A percentile compares a stretch with the other conserved stretches of the same genome.
phyloP scores from a whole-genome alignment of 1,284 basidiomycete species.

The Ganoderma lucidum region DNA sequence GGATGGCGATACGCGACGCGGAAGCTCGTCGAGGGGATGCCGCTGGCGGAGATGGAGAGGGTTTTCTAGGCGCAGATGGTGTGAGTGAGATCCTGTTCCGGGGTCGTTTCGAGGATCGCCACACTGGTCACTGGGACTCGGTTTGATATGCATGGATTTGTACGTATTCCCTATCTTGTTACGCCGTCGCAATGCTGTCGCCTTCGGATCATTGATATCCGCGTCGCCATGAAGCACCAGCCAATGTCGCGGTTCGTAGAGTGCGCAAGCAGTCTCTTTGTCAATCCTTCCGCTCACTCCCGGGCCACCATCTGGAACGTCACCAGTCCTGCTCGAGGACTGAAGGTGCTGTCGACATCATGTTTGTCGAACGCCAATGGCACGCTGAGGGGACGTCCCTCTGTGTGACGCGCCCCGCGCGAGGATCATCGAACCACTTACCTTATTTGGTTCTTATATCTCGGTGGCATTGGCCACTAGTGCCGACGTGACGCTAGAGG shows the following conservation, averaged over 20 bases:
- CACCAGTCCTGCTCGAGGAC: neutral
- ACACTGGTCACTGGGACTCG: neutral
- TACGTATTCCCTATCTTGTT: neutral
- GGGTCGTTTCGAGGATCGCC: neutral
- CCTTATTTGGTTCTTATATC: neutral
- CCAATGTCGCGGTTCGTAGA: neutral
- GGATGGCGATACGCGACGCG: conserved; percentile 42
- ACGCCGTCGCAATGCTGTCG: neutral
- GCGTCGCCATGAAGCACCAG: conserved; percentile 10
- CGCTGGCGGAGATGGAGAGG: conserved; percentile 31
- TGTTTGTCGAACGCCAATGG: neutral
- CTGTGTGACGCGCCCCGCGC: neutral
- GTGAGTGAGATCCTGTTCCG: neutral
- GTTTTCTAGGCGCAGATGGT: conserved; percentile 19
- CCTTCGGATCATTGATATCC: neutral
- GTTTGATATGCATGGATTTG: neutral
- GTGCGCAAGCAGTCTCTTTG: neutral
- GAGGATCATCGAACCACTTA: neutral
- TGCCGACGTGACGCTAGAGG: neutral
- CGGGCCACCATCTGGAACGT: neutral
- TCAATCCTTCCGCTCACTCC: neutral
- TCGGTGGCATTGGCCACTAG: neutral
- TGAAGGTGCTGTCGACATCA: neutral
- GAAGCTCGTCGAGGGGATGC: conserved; percentile 37
- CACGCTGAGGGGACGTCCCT: neutral